A percentile compares a stretch with the other conserved stretches of the same genome.
Conservation (phyloP, 495 filamentous ascomycete genomes). For the Xylaria intraflava region DNA sequence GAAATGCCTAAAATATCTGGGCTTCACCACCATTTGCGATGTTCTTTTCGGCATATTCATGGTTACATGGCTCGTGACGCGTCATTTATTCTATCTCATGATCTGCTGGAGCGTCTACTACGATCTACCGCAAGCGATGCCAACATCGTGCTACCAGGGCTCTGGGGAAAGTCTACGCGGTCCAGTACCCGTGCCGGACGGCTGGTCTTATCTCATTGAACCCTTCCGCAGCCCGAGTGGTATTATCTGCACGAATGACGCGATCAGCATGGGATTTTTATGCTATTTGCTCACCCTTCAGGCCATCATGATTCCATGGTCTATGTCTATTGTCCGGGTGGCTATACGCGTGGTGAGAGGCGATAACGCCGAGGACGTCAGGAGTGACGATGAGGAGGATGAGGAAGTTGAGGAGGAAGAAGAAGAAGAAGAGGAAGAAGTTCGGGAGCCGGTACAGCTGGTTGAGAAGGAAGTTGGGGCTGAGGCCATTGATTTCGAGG, state of each 20-base stretch:
- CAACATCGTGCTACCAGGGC: conserved; percentile 55
- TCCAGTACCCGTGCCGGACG: conserved; percentile 49
- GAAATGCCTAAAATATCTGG: conserved; percentile 69
- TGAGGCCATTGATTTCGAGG: conserved; percentile 10
- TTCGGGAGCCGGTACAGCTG: conserved; percentile 1
- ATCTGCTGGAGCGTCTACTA: conserved; percentile 60
- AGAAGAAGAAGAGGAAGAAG: conserved; percentile 29
- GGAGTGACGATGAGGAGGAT: conserved; percentile 68
- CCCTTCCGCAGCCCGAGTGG: conserved; percentile 52
- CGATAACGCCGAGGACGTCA: conserved; percentile 57
- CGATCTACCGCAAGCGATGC: conserved; percentile 49
- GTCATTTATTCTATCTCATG: conserved; percentile 60
- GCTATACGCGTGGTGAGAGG: conserved; percentile 58
- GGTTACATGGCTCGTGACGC: conserved; percentile 59
- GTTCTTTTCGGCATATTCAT: conserved; percentile 67
- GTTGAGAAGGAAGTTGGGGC: conserved; percentile 5
- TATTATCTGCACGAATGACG: conserved; percentile 56
- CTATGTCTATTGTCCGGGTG: conserved; percentile 58
- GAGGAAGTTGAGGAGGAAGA: conserved; percentile 38
- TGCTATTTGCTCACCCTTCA: conserved; percentile 56
- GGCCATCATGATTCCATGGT: conserved; percentile 66
- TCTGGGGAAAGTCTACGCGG: conserved; percentile 35
- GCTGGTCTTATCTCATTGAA: conserved; percentile 46
- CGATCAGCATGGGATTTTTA: conserved; percentile 57
- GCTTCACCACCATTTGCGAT: conserved; percentile 57